Evolutionary conservation across 2,329 filamentous ascomycete genomes (phyloP).

Genomic region (Nothomitra cinnamomea): DNA sequence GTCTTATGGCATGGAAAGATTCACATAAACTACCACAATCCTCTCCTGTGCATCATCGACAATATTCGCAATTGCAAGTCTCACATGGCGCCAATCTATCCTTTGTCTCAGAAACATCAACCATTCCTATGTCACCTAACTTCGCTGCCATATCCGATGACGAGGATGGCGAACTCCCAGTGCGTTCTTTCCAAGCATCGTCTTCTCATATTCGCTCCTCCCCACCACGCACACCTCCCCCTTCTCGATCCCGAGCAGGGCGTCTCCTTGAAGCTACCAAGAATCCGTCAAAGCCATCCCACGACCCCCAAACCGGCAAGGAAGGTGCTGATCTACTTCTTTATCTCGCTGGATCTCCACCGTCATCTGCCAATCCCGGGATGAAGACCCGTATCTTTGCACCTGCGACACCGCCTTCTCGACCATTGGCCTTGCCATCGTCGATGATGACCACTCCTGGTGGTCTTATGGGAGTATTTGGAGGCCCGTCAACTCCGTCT

Average conservation of each 20-base stretch:
- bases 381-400: conserved; percentile 42
- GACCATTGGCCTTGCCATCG: conserved; percentile 50
- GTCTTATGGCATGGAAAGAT: conserved; percentile 47
- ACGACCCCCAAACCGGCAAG: conserved; percentile 40
- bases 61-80: conserved; percentile 58
- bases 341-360: conserved; percentile 70
- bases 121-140: conserved; percentile 20
- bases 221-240: conserved; percentile 65
- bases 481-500: conserved; percentile 1
- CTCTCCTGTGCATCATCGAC: conserved; percentile 65
- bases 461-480: conserved; percentile 21
- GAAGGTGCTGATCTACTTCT: conserved; percentile 68
- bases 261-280: conserved; percentile 32
- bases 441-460: conserved; percentile 83
- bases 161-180: conserved; percentile 59
- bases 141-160: conserved; percentile 52
- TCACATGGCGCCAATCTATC: conserved; percentile 56
- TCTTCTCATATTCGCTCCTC: conserved; percentile 52
- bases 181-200: conserved; percentile 50
- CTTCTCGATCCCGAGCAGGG: conserved; percentile 32
- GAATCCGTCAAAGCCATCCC: conserved; percentile 27
- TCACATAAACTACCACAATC: conserved; percentile 64
- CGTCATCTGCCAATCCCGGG: conserved; percentile 56
- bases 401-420: conserved; percentile 60
- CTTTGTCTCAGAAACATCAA: conserved; percentile 51